Evolutionary conservation across 805 yeast species (phyloP), one percentile per base, ranked within the genome.

Genomic region (Candida broadrunensis): DNA sequence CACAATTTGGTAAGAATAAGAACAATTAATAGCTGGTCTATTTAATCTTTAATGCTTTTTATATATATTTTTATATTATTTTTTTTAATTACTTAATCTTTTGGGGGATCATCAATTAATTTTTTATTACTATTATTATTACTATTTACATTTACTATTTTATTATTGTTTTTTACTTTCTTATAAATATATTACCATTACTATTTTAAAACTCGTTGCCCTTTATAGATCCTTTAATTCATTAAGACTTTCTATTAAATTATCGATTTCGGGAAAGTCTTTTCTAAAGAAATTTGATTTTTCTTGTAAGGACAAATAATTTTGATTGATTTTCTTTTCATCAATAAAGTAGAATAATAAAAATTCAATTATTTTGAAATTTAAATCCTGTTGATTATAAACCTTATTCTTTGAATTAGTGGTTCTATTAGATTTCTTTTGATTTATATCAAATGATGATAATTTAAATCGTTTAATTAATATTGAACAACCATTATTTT

Each of bases 301-400:
- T 33, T 69, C 65, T 38, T 51, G 37, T 1, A 61, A 36, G 7
- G 57, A 33, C 30, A 41, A 50, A 3, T 37, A 41, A 9, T 33
- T 26, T 4, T 36, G 38, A n/a, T 38, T 41, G 3, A 41, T 35
- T 2, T 38, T 41, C 2, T 29, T 61, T 56, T 83, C 91, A 11
- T 88, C 88, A 7, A 78, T 70, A 41, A 85, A 60, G 52, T 85
- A 84, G 54, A 83, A 81, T 41, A 84, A 76, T 38, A 85, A 61
- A 55, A 84, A 85, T 60, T 85, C 90, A 36, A 85, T 69, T 11
- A 81, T 72, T 49, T 81, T 78, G 47, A 82, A 75, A 49, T 81
- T 81, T 12, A 83, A 73, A 25, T 72, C 72, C 49, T 80, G 80
- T 44, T 63, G 66, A 30, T 46, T 50, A 17, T 43, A 39, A 9